A percentile compares a stretch with the other conserved stretches of the same genome.
These are phyloP conservation scores for Phytopythium delawarense DNA, from an alignment of 352 stramenopile genomes.

Conservation along the genomic window DNA sequence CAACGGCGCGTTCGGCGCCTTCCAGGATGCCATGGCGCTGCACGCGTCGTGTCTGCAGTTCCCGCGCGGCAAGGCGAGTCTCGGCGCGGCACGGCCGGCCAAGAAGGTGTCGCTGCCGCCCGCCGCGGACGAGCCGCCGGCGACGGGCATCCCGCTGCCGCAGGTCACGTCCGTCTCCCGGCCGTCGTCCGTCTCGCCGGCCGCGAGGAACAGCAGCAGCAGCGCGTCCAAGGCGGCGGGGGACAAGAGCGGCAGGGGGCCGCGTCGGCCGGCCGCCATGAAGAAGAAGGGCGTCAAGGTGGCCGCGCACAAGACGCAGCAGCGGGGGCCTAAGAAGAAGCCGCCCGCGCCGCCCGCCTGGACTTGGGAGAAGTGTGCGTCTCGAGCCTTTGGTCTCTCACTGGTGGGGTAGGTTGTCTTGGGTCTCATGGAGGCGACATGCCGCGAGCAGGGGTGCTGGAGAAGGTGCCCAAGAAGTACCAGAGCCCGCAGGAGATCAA, in stretches of 20 bases:
- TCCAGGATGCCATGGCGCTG: constrained; percentile 73
- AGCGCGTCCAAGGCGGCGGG: constrained; percentile 8
- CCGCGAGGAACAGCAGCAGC: constrained; percentile 6
- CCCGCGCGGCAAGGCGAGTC: constrained; percentile 20
- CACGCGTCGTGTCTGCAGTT: constrained; percentile 74
- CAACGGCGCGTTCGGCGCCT: constrained; percentile 66
- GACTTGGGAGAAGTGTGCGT: constrained; percentile 79
- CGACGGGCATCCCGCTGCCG: constrained; percentile 36
- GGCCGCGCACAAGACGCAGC: constrained; percentile 5
- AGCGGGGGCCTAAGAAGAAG: constrained; percentile 27
- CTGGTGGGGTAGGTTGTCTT: background rate
- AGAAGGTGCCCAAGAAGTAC: constrained; percentile 85
- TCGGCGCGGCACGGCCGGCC: background rate
- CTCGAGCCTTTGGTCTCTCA: too few relatives aligned
- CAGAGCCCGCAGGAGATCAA: constrained; percentile 70
- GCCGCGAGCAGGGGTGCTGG: constrained; percentile 43
- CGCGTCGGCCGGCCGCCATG: constrained; percentile 6
- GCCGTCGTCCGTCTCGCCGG: constrained; percentile 5
- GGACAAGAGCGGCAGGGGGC: background rate
- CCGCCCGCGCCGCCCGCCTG: constrained; percentile 38
- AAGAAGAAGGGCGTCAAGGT: constrained; percentile 17
- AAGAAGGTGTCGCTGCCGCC: constrained; percentile 16
- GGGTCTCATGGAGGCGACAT: background rate
- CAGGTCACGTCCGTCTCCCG: constrained; percentile 6
- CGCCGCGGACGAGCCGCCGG: constrained; percentile 13